Base-by-base conservation (phyloP, 2,329 filamentous ascomycete genomes). In the Fusarium tjaetaba region DNA sequence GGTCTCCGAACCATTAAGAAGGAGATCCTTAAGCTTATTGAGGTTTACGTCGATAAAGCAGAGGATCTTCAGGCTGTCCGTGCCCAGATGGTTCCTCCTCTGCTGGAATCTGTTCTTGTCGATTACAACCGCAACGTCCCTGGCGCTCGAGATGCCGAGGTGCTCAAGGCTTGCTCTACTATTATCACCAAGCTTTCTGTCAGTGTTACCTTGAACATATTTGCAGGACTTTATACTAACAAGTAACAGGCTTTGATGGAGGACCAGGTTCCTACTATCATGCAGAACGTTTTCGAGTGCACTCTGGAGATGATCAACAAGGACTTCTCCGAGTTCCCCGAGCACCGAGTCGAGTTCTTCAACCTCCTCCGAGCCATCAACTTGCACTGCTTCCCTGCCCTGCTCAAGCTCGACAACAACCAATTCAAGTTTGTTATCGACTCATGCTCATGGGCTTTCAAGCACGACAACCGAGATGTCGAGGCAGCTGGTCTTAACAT, bases 281-380 rank as follows among this genome's bases (percentile, higher is more conserved):
- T 99, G 94, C 95, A 98, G 83, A 97, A 96, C 76, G 94, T 99
- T 32, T 99, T 99, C 79, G 96, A 98, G 83, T 98, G 96, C 86
- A 99, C 96, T 7, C 87, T 99, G 64, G 95, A 97, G 79, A 99
- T 99, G 96, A 99, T 99, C 86, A 99, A 98, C 90, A 99, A 99
- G 86, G 96, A 99, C 84, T 99, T 99, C 84, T 98, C 97, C 52
- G 96, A 99, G 81, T 99, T 97, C 82, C 96, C 96, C 0, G 96
- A 99, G 82, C 96, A 99, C 81, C 93, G 97, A 65, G 96, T 99
- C n/a, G 96, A 98, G 83, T 99, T 99, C 84, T 99, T 99, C 89
- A 98, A 97, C 84, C 90, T 99, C 30, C 88, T 99, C 42, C 90
- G 97, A 76, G 94, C 96, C 20, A 98, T 99, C 85, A 99, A 99